Evolutionary conservation across 768 basidiomycete genomes (phyloP).

Genomic region (Dacryopinax spathularia): DNA sequence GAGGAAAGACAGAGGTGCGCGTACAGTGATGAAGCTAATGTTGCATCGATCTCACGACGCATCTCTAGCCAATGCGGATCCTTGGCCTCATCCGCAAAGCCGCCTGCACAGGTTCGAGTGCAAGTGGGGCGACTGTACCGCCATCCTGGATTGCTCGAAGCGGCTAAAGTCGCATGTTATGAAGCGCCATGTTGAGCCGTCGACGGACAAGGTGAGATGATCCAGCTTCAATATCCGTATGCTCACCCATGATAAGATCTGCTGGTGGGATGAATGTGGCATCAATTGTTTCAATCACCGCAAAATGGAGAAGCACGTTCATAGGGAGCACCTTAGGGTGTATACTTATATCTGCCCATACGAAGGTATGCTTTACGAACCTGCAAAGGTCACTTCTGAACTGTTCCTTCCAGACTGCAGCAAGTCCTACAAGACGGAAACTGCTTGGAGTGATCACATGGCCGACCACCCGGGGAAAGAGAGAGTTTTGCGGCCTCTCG

Average conservation of each 20-base stretch:
- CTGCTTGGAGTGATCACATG: background rate
- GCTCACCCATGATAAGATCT: background rate
- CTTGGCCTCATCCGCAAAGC: background rate
- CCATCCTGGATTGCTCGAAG: background rate
- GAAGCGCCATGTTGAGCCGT: background rate
- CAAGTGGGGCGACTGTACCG: background rate
- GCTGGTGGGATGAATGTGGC: background rate
- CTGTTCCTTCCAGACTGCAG: background rate
- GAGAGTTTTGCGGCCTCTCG: background rate
- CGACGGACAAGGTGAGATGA: background rate
- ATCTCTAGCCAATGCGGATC: background rate
- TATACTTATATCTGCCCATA: background rate
- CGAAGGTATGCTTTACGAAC: background rate
- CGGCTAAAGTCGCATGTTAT: background rate
- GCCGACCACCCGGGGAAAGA: background rate
- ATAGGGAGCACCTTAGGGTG: background rate
- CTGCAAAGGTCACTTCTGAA: background rate
- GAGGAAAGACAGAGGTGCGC: background rate
- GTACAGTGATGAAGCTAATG: background rate
- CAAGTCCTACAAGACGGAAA: background rate
- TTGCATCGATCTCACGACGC: background rate
- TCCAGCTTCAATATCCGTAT: background rate
- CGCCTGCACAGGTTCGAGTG: background rate
- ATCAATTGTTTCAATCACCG: background rate
- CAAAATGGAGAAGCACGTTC: background rate